phyloP scores from a whole-genome alignment of 805 yeast genomes.

The Metschnikowia lunata region DNA sequence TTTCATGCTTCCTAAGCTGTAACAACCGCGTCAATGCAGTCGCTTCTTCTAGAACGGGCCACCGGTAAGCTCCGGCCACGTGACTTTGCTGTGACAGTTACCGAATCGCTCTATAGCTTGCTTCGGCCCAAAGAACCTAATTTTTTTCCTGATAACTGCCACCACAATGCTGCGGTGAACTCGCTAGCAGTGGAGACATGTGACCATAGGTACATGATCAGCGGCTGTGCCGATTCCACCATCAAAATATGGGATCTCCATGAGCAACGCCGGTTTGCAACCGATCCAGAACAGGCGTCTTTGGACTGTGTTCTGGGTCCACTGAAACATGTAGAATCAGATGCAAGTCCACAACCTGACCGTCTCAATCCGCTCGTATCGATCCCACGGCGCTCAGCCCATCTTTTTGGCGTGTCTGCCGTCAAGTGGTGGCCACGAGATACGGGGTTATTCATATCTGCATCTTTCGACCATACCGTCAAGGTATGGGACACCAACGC shows the following conservation, averaged over 20 bases:
- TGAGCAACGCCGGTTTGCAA: conserved; percentile 1
- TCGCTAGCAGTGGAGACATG: conserved; percentile 52
- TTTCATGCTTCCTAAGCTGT: too few species aligned
- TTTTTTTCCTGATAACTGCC: conserved; percentile 42
- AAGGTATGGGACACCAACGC: conserved; percentile 77
- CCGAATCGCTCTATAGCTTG: conserved; percentile 35
- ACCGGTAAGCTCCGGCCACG: conserved; percentile 25
- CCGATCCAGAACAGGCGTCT: conserved; percentile 7
- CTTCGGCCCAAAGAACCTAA: conserved; percentile 21
- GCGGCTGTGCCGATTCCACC: conserved; percentile 72
- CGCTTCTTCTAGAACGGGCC: conserved; percentile 33
- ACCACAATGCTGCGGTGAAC: conserved; percentile 52
- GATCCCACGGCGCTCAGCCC: conserved; percentile 42
- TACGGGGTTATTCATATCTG: conserved; percentile 77
- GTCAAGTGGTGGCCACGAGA: conserved; percentile 88
- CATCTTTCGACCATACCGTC: conserved; percentile 74
- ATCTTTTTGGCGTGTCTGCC: conserved; percentile 67
- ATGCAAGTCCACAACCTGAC: not conserved
- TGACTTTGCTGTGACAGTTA: conserved; percentile 32
- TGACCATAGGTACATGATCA: conserved; percentile 46
- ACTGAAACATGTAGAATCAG: conserved; percentile 4
- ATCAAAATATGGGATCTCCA: conserved; percentile 63
- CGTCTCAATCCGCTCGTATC: conserved; percentile 24
- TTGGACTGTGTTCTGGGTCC: not conserved
- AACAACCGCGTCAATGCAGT: conserved; percentile 27